Base-by-base conservation (phyloP, 129 eudicot species). In the Flaveria linearis region DNA sequence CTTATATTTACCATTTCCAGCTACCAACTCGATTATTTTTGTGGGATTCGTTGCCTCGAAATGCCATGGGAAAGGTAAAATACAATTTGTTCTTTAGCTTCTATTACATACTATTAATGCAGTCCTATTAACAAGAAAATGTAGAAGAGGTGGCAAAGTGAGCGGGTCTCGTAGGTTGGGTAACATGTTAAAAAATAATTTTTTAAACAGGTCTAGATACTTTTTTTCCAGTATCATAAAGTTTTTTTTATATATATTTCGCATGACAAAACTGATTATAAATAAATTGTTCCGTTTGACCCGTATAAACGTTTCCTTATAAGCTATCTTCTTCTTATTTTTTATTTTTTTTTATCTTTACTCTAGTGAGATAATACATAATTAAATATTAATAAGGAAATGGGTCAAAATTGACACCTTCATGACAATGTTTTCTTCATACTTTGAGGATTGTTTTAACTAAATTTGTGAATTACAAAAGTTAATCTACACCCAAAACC, bases 41-140 rank as follows among this genome's bases (percentile, higher is more conserved):
- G 67, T 95, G 99, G 99, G 99, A 91, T 15, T 86, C 87, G 2
- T 77, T 95, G 85, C 99, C 99, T 69, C 96, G 99, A 45, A 95
- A 95, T 82, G 99, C 99, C 17, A 95, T 95, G 99, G 97, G 99
- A 78, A 95, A 95, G 96, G 99, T 95, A 77, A 90, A 20, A 76
- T 23, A 17, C 5, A 1, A 49, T 18, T 51, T 14, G 9, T 50
- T 13, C 43, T 11, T 75, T 12, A 6, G 25, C 71, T 45, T 62
- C 28, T 67, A 9, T 43, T 72, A 33, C 71, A 26, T 10, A 52
- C 41, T 47, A 2, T 28, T 73, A 62, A 28, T 15, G 45, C 69
- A 20, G 15, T 65, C 18, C 8, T 36, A 65, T 36, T 14, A 25
- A 15, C 50, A 65, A 36, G 50, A 65, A 65, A 36, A 65, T 63